Evolutionary conservation across 345 rosid species (phyloP).

Genomic region (Melastoma malabathricum): DNA sequence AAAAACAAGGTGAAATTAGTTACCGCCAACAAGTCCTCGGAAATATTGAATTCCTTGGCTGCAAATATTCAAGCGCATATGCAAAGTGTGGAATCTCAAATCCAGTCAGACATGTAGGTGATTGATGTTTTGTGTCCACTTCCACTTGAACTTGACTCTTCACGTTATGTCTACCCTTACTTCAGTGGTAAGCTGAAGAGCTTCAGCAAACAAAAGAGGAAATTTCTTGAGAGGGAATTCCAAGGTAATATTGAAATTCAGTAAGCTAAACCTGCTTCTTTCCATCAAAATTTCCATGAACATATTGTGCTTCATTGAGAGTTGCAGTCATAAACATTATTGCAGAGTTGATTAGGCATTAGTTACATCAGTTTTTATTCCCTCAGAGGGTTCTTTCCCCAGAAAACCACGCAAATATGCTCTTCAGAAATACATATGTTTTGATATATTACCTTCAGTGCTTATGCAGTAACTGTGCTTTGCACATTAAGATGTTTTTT

Average conservation of each 20-base stretch:
- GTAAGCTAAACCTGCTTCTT: too few relatives aligned
- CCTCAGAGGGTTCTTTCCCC: too few relatives aligned
- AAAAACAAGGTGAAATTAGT: conserved; percentile 53
- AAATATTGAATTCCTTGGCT: conserved; percentile 59
- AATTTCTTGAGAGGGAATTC: conserved; percentile 55
- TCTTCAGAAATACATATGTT: too few relatives aligned
- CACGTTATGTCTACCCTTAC: conserved; percentile 5
- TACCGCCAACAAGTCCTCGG: conserved; percentile 56
- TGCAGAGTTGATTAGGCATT: too few relatives aligned
- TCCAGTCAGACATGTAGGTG: conserved; percentile 61
- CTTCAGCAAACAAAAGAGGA: conserved; percentile 57
- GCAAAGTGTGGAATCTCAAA: conserved; percentile 52
- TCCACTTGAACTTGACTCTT: not conserved
- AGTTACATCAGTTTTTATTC: too few relatives aligned
- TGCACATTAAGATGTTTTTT: conserved; percentile 1
- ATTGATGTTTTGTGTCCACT: conserved; percentile 4
- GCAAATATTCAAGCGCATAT: conserved; percentile 49
- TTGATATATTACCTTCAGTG: too few relatives aligned
- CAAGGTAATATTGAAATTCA: conserved; percentile 31
- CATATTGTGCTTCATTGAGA: too few relatives aligned
- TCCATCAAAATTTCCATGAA: too few relatives aligned
- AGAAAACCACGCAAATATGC: too few relatives aligned
- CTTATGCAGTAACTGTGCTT: not conserved
- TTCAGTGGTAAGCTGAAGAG: conserved; percentile 49
- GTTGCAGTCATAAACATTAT: too few relatives aligned